Base-by-base conservation (phyloP, 352 stramenopile species). In the Phytophthora macrochlamydospora region DNA sequence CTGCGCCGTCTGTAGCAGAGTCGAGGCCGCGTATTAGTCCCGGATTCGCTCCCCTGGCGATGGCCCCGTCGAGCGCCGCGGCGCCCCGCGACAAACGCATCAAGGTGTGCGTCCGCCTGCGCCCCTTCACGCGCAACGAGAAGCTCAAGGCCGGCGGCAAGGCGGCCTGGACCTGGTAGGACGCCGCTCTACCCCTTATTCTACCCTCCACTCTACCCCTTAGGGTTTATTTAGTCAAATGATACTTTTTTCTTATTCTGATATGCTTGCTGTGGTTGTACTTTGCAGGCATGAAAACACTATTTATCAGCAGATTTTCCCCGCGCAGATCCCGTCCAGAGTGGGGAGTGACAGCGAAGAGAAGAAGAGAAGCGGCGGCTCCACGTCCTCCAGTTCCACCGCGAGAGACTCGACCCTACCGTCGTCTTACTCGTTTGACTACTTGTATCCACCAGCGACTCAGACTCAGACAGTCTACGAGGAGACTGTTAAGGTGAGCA, bases 301-400 rank as follows among this genome's bases (percentile, higher is more conserved):
- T 59, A 96, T 97, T 78, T 91, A 91, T 78, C 90, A 95, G 67
- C 83, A 93, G 71, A 92, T 94, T 64, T 91, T 91, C 65, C 85
- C 81, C 2, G 85, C 83, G 46, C 81, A 85, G 51, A 79, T 85
- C 56, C 77, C 73, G 32, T 57, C 73, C 53, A 74, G 77, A 33
- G 60, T 61, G 2, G 24, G 35, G 4, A 73, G 63, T 24, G 69
- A 73, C 18, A 52, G 49, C 6, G 64, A 73, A 32, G 59, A 76
- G 53, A 75, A 72, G 45, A 75, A 73, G 44, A 67, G 73, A 2
- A 70, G 56, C 33, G 75, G 65, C 11, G 67, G 74, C 1, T 79
- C 71, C 1, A 71, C 73, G 4, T 83, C 76, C 40, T 85, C 79
- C n/a, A 78, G 30, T 24, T 73, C 64, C 12, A 76, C 68, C 18